Evolutionary conservation across 257 asterid genomes (phyloP), one percentile per base, ranked within the genome.

Genomic region (Scutellaria baicalensis): DNA sequence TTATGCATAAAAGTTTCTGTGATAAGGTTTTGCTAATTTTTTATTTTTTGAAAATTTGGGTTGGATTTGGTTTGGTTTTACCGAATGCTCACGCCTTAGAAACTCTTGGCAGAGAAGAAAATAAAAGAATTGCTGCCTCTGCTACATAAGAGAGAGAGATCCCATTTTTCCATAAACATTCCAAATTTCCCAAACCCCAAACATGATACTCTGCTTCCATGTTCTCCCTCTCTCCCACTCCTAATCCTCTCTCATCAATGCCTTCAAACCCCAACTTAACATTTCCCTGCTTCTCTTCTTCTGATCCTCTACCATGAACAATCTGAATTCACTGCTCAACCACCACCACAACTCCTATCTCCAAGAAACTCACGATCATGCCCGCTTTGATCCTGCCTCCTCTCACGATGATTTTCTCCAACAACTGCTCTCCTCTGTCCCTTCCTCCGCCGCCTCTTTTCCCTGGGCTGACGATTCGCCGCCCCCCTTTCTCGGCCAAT

Each of bases 321-420:
- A 85, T 31, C 40, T 79, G 1, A 79, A 76, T 71, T 71, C 91
- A 10, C 77, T 80, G 0, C 40, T 83, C 1, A 81, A 77, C 78
- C 89, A 81, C 4, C 89, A 81, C 23, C 88, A 80, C 60, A 73
- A 70, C 44, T 52, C 79, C 12, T 70, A 86, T 12, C 87, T 79
- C 38, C 84, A 79, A 21, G 88, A 84, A 66, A 78, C 70, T 43
- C 84, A 77, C 35, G 72, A 76, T 57, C 73, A 75, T 13, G 77
- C 71, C 52, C 85, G 79, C 21, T 86, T 84, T 66, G 92, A 88
- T 81, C 84, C 85, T 17, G 27, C 85, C 14, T 48, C 90, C 38
- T 75, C 92, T 13, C 84, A 84, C 40, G 95, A 87, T 17, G 96
- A 86, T 16, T 85, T 91, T 38, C 89, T 89, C n/a, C 93, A 91